Conservation (phyloP, 371 early-diverging fungal genomes). For the Conidiobolus incongruus region DNA sequence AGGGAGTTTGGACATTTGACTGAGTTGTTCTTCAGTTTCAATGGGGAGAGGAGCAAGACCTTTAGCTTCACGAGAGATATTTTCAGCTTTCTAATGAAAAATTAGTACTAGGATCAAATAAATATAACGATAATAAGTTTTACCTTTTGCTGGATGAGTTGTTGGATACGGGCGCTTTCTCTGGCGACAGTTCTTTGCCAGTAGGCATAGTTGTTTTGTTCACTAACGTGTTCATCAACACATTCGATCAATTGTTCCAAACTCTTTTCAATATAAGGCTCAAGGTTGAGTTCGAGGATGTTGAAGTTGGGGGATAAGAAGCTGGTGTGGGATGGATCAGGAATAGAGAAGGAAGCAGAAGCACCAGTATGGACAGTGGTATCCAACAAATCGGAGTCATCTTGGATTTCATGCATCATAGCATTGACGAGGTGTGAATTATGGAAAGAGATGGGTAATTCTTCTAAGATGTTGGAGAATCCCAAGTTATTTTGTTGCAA, state of each 20-base stretch:
- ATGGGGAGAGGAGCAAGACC: slow-evolving; percentile 51
- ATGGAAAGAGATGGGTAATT: slow-evolving; percentile 67
- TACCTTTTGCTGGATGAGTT: slow-evolving; percentile 31
- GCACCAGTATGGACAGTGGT: slow-evolving; percentile 10
- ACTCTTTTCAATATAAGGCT: slow-evolving; percentile 67
- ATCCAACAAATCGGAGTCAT: slow-evolving; percentile 9
- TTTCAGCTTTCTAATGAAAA: slow-evolving; percentile 35
- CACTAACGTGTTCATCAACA: slow-evolving; percentile 73
- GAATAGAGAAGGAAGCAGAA: slow-evolving; percentile 13
- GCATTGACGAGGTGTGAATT: slow-evolving; percentile 61
- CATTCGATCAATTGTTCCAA: slow-evolving; percentile 69
- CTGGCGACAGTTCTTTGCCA: slow-evolving; percentile 79
- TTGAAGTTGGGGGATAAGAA: slow-evolving; percentile 44
- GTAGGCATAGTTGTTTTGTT: slow-evolving; percentile 78
- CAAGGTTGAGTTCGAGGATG: slow-evolving; percentile 54
- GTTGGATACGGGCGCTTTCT: slow-evolving; percentile 54
- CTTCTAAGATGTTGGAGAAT: slow-evolving; percentile 68
- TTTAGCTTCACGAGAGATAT: slow-evolving; percentile 40
- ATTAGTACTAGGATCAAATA: neutral
- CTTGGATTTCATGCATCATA: slow-evolving; percentile 59
- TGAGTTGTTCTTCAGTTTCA: slow-evolving; percentile 48
- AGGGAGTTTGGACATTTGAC: slow-evolving; percentile 33
- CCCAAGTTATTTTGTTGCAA: no score
- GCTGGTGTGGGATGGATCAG: neutral
- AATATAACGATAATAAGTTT: neutral